phyloP scores from a whole-genome alignment of 2,329 filamentous ascomycete genomes.

The Daldinia sp. region DNA sequence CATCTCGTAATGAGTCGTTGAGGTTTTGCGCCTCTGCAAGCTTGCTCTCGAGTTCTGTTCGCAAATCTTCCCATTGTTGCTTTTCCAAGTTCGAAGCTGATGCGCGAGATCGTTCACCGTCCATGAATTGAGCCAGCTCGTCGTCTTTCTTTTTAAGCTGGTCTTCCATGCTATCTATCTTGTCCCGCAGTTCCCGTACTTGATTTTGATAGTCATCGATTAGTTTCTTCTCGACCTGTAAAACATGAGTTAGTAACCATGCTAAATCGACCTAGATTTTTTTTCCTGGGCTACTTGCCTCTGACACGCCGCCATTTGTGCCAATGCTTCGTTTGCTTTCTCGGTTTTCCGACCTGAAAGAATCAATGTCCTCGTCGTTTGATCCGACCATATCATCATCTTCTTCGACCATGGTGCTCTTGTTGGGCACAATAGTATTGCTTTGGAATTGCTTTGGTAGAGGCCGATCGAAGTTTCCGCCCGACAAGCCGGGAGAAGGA shows the following conservation, averaged over 20 bases:
- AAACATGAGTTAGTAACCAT: slow-evolving; percentile 31
- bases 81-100: slow-evolving; percentile 71
- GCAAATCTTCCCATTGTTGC: slow-evolving; percentile 76
- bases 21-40: slow-evolving; percentile 79
- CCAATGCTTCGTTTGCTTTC: slow-evolving; percentile 54
- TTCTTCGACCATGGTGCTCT: slow-evolving; percentile 97
- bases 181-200: slow-evolving; percentile 79
- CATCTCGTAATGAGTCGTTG: slow-evolving; percentile 82
- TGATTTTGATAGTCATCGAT: slow-evolving; percentile 85
- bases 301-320: slow-evolving; percentile 53
- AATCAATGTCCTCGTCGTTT: slow-evolving; percentile 69
- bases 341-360: slow-evolving; percentile 69
- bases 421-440: slow-evolving; percentile 97
- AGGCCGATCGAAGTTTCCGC: slow-evolving; percentile 78
- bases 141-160: slow-evolving; percentile 77
- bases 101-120: slow-evolving; percentile 67
- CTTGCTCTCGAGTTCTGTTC: slow-evolving; percentile 76
- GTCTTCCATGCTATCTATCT: slow-evolving; percentile 77
- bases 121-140: slow-evolving; percentile 71
- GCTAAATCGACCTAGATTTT: neutral
- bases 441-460: slow-evolving; percentile 91
- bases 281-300: slow-evolving; percentile 49
- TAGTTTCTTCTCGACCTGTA: slow-evolving; percentile 74
- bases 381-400: slow-evolving; percentile 79
- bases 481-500: slow-evolving; percentile 68